Percentiles rank a stretch among this genome's conserved stretches.
These are phyloP conservation scores for Plasmodium knowlesi DNA, from an alignment of 169 alveolate species.

Conservation along the genomic window DNA sequence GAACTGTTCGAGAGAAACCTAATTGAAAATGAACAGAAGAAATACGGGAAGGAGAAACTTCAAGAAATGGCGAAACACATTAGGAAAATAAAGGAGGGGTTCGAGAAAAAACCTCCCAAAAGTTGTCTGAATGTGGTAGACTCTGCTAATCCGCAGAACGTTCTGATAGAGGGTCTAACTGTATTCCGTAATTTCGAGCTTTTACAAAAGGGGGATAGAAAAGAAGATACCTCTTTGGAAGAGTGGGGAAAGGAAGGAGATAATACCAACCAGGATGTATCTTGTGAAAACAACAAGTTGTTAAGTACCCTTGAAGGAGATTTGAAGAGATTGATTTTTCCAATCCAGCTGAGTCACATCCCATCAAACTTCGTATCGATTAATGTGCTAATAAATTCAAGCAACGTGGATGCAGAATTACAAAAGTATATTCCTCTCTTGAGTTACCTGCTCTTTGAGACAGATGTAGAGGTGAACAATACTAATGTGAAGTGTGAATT, in stretches of 20 bases:
- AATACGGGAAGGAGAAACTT: constrained; percentile 73
- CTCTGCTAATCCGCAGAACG: constrained; percentile 53
- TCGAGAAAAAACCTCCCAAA: constrained; percentile 74
- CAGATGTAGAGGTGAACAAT: constrained; percentile 71
- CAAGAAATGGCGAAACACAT: constrained; percentile 70
- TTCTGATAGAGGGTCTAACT: constrained; percentile 69
- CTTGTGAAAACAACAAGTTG: not conserved
- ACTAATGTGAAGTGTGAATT: constrained; percentile 62
- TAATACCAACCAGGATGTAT: not conserved
- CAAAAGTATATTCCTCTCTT: constrained; percentile 76
- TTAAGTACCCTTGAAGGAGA: not conserved
- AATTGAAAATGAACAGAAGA: constrained; percentile 60
- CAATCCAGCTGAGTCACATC: constrained; percentile 79
- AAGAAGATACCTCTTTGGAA: not conserved
- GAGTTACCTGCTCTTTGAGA: constrained; percentile 77
- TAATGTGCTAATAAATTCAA: constrained; percentile 75
- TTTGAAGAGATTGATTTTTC: constrained; percentile 60
- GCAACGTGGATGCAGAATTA: constrained; percentile 23
- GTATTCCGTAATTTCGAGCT: constrained; percentile 66
- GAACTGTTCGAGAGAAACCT: constrained; percentile 75
- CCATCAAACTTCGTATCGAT: constrained; percentile 81
- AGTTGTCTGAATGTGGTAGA: constrained; percentile 50
- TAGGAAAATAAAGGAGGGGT: constrained; percentile 33
- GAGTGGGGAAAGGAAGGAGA: not conserved
- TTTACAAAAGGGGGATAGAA: not conserved